Conservation (phyloP, 305 asterid genomes). For the Withania somnifera region DNA sequence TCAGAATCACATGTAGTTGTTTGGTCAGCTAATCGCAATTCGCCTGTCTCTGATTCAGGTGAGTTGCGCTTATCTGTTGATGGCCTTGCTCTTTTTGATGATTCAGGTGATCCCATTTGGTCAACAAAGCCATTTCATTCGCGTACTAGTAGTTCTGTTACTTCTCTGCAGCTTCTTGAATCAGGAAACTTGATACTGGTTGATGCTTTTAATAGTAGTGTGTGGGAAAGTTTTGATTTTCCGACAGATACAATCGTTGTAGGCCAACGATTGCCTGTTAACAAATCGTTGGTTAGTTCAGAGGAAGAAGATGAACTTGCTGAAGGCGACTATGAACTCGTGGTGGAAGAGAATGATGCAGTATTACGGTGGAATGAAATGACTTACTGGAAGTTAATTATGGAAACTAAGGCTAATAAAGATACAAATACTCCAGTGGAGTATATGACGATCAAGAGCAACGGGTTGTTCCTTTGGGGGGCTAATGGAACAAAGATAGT, state of each 20-base stretch:
- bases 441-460: slow-evolving; percentile 20
- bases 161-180: slow-evolving; percentile 33
- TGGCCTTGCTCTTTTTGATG: slow-evolving; percentile 37
- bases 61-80: slow-evolving; percentile 16
- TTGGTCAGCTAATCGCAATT: slow-evolving; percentile 52
- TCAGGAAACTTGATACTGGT: slow-evolving; percentile 40
- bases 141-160: not conserved
- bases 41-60: slow-evolving; percentile 32
- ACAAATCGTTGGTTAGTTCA: slow-evolving; percentile 27
- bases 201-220: slow-evolving; percentile 7
- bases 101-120: slow-evolving; percentile 29
- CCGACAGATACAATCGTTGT: slow-evolving; percentile 34
- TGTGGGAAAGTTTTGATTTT: slow-evolving; percentile 44
- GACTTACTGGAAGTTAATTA: slow-evolving; percentile 38
- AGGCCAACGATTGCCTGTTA: slow-evolving; percentile 27
- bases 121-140: slow-evolving; percentile 24
- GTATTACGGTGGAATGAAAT: slow-evolving; percentile 36
- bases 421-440: slow-evolving; percentile 20
- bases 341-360: slow-evolving; percentile 26
- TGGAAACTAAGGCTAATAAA: slow-evolving; percentile 27
- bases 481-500: slow-evolving; percentile 25
- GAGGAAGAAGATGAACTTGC: slow-evolving; percentile 15
- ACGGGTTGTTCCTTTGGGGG: slow-evolving; percentile 34
- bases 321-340: slow-evolving; percentile 28
- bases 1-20: slow-evolving; percentile 19